Conservation (phyloP, 352 stramenopile species). For the Elongisporangium senticosum region DNA sequence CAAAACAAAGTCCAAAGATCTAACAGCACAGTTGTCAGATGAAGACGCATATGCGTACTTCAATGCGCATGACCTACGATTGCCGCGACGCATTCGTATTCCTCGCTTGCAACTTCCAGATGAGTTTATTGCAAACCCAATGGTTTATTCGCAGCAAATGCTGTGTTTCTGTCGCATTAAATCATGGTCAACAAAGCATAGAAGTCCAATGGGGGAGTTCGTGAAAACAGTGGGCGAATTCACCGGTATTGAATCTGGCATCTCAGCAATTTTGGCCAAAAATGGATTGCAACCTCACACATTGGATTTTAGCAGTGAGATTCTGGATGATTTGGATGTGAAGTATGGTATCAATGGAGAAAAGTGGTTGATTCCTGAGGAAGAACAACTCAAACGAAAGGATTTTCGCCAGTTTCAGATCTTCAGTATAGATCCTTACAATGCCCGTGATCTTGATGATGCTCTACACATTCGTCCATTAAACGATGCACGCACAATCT, state of each 20-base stretch:
- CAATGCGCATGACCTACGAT: constrained; percentile 51
- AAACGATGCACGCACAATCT: constrained; percentile 46
- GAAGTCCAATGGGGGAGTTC: constrained; percentile 67
- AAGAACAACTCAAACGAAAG: constrained; percentile 77
- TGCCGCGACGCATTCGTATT: constrained; percentile 72
- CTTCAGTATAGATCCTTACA: constrained; percentile 98
- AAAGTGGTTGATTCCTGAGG: constrained; percentile 68
- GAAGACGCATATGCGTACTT: constrained; percentile 70
- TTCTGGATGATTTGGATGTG: constrained; percentile 64
- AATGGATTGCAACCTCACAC: constrained; percentile 83
- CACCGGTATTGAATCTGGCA: constrained; percentile 85
- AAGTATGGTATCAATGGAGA: constrained; percentile 68
- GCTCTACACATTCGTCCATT: constrained; percentile 89
- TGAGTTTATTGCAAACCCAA: constrained; percentile 50
- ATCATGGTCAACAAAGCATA: constrained; percentile 51
- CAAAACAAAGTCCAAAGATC: constrained; percentile 36
- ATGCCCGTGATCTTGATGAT: constrained; percentile 96
- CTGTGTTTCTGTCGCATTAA: constrained; percentile 70
- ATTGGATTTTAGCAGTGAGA: constrained; percentile 54
- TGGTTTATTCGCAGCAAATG: constrained; percentile 64
- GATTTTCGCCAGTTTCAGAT: constrained; percentile 91
- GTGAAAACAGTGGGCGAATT: constrained; percentile 73
- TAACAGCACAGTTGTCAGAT: constrained; percentile 22
- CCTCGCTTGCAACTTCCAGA: constrained; percentile 59
- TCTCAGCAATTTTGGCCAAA: constrained; percentile 88